phyloP scores from a whole-genome alignment of 495 filamentous ascomycete genomes.

The Pyrenula massariospora region DNA sequence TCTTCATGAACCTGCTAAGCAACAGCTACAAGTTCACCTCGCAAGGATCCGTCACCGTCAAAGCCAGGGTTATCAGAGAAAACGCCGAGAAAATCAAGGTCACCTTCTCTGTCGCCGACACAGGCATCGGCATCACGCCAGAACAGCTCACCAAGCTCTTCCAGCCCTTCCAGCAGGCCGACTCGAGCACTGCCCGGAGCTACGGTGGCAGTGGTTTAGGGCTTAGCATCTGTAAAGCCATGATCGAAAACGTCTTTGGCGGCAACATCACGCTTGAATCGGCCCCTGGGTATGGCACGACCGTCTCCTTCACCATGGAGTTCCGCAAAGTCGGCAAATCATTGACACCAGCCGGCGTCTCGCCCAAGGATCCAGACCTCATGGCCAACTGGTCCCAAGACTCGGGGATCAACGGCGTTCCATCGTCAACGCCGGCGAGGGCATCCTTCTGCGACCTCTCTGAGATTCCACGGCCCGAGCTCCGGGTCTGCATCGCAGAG shows the following conservation, averaged over 20 bases:
- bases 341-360: neutral
- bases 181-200: constrained; percentile 73
- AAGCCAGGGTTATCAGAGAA: constrained; percentile 57
- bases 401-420: constrained; percentile 14
- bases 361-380: constrained; percentile 41
- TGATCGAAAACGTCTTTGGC: constrained; percentile 83
- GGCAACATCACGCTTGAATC: constrained; percentile 77
- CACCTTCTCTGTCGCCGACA: constrained; percentile 80
- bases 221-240: constrained; percentile 86
- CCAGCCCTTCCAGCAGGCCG: constrained; percentile 82
- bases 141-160: constrained; percentile 77
- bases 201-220: constrained; percentile 88
- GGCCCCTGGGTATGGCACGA: constrained; percentile 63
- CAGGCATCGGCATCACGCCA: constrained; percentile 77
- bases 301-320: constrained; percentile 69
- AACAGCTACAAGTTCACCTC: constrained; percentile 94
- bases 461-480: constrained; percentile 59
- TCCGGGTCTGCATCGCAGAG: constrained; percentile 81
- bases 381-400: constrained; percentile 47
- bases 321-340: constrained; percentile 52
- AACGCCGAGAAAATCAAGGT: constrained; percentile 56
- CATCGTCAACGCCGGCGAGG: constrained; percentile 9
- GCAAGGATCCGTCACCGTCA: constrained; percentile 71
- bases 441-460: constrained; percentile 44
- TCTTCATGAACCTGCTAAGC: constrained; percentile 83